Evolutionary conservation across 768 basidiomycete species (phyloP), one percentile per base, ranked within the genome.

Genomic region (Suillus subalutaceus): DNA sequence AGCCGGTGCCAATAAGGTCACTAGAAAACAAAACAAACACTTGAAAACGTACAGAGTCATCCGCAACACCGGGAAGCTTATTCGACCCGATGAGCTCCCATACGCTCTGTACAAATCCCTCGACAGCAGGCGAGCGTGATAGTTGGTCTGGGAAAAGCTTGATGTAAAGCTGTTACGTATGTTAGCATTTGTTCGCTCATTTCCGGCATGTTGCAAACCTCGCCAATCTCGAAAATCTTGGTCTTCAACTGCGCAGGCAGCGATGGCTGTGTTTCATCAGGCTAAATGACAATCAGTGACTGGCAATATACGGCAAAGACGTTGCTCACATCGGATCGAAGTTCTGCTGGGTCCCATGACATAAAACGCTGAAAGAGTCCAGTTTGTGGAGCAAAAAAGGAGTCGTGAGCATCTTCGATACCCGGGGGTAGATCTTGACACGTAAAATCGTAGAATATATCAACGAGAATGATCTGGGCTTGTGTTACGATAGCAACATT

Each of bases 371-470:
- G 87, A 74, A 98, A 91, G 81, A 88, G 89, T 2, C 92, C 92
- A 3, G 77, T 79, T 0, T 79, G 79, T 1, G 88, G 81, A 4
- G 84, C 89, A 77, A 98, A 97, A 76, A 97, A 97, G 67, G 91
- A 86, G 23, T 84, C 81, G 66, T 96, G 88, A 35, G 88, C 82
- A 72, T 99, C 97, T 75, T 99, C 97, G 71, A 99, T 90, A 69
- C 89, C 91, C 16, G 95, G 94, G 5, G 96, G 97, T 20, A 99
- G 83, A 78, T 99, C 97, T 69, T 99, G 97, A 70, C 92, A 93
- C 2, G 92, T 95, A 69, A 99, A 87, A 77, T 99, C 97, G 72
- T 96, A 91, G 81, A 91, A 99, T 32, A 99, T 87, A 43, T 96
- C 92, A 20, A 92, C 82, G 18, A 97, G 83, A 8, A 95, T 82